Percentiles rank a stretch among this genome's conserved stretches.
These are phyloP conservation scores for Ophiostoma fasciatum DNA, from an alignment of 2,329 filamentous ascomycete species.

Conservation along the genomic window DNA sequence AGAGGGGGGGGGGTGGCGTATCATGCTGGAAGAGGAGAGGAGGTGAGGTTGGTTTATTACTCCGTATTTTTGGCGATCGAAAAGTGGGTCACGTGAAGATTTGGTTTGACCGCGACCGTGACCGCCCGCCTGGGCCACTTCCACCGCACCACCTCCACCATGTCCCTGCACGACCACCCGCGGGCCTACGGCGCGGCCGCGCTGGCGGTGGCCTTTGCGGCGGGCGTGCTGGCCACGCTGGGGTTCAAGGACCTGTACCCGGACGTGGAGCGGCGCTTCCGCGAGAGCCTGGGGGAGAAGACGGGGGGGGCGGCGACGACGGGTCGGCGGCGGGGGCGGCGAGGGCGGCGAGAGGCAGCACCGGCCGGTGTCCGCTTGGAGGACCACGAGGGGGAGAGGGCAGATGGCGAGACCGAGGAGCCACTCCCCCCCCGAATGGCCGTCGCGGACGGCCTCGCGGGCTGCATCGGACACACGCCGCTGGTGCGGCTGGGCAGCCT, in stretches of 20 bases:
- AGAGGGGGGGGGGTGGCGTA: no score
- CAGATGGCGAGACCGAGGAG: background rate
- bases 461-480: conserved; percentile 85
- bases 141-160: conserved; percentile 19
- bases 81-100: no score
- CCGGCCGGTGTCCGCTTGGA: conserved; percentile 34
- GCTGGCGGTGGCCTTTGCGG: conserved; percentile 56
- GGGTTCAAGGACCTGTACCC: conserved; percentile 70
- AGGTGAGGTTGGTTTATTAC: no score
- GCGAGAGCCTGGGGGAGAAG: conserved; percentile 19
- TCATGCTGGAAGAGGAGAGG: no score
- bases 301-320: conserved; percentile 4
- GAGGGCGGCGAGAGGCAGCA: background rate
- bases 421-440: background rate
- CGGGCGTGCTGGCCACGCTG: conserved; percentile 60
- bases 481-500: conserved; percentile 75
- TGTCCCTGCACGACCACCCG: conserved; percentile 47
- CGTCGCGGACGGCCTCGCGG: conserved; percentile 68
- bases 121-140: no score
- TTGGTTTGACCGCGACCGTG: no score
- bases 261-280: conserved; percentile 51
- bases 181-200: conserved; percentile 50
- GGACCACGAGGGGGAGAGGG: conserved; percentile 29
- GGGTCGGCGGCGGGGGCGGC: background rate
- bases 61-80: no score